phyloP scores from a whole-genome alignment of 2,329 filamentous ascomycete genomes.

The Verticillium dahliae region DNA sequence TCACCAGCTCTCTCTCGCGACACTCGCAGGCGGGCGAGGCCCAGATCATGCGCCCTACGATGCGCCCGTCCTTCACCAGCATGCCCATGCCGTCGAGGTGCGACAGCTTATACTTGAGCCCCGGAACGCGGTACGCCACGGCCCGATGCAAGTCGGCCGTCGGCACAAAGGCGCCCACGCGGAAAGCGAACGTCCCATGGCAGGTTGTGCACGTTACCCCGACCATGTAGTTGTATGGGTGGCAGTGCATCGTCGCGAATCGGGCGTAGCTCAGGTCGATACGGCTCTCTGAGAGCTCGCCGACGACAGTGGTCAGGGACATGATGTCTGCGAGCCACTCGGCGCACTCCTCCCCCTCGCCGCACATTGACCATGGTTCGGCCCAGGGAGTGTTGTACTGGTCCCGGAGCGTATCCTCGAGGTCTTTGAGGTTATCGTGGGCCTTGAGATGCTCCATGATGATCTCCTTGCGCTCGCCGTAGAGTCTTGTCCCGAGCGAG shows the following conservation, averaged over 20 bases:
- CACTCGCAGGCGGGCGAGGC: neutral
- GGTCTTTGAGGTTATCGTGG: neutral
- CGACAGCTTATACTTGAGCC: neutral
- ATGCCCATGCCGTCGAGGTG: neutral
- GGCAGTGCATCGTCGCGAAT: neutral
- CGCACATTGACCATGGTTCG: neutral
- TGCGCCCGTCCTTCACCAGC: neutral
- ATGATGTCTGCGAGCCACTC: neutral
- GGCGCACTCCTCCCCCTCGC: neutral
- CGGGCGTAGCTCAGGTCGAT: neutral
- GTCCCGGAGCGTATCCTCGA: neutral
- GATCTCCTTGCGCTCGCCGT: neutral
- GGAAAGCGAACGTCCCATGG: neutral
- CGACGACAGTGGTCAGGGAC: neutral
- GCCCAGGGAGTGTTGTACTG: neutral
- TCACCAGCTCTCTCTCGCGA: constrained; percentile 4
- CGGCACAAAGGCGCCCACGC: neutral
- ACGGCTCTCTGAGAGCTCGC: neutral
- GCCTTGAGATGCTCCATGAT: neutral
- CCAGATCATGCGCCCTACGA: constrained; percentile 2
- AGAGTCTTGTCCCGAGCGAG: constrained; percentile 1
- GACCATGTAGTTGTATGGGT: neutral
- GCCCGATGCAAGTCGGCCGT: neutral
- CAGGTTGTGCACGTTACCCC: neutral
- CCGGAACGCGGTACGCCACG: neutral